A percentile compares a stretch with the other conserved stretches of the same genome.
Evolutionary conservation across 177 flowering plant genomes (phyloP).

Genomic region (Vitis hybrid): DNA sequence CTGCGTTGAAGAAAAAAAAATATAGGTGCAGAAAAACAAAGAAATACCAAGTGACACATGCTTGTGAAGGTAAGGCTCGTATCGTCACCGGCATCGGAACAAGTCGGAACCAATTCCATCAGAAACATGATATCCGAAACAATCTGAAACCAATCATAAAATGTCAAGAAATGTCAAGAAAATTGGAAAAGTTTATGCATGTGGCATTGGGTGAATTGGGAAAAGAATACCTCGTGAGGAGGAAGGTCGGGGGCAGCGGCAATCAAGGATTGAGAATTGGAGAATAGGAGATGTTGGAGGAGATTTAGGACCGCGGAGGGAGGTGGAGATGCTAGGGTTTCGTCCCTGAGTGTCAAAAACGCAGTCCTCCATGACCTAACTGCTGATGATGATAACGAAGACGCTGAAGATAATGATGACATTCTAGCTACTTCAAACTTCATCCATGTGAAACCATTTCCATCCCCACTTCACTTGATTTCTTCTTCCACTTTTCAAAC

Average conservation of each 20-base stretch:
- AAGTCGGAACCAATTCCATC: constrained; percentile 41
- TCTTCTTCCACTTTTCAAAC: too few species aligned
- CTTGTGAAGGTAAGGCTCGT: constrained; percentile 18
- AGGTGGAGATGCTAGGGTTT: constrained; percentile 53
- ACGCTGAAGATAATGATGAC: background rate
- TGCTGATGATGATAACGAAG: constrained; percentile 22
- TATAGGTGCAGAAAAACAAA: background rate
- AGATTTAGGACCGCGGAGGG: constrained; percentile 32
- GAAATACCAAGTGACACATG: constrained; percentile 49
- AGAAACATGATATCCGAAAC: constrained; percentile 64
- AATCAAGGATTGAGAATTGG: constrained; percentile 44
- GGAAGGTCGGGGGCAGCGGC: constrained; percentile 65
- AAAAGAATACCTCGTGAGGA: constrained; percentile 55
- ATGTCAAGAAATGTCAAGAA: background rate
- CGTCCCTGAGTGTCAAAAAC: constrained; percentile 88
- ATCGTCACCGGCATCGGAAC: constrained; percentile 16
- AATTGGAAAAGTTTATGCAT: background rate
- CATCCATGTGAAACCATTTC: too few species aligned
- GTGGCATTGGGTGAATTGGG: background rate
- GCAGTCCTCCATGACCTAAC: constrained; percentile 81
- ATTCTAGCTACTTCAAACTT: too few species aligned
- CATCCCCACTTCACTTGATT: too few species aligned
- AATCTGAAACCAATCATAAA: constrained; percentile 35
- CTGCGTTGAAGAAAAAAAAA: background rate
- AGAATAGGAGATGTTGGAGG: constrained; percentile 56